These are phyloP conservation scores for Physcia stellaris DNA, from an alignment of 495 filamentous ascomycete genomes.

Conservation along the genomic window DNA sequence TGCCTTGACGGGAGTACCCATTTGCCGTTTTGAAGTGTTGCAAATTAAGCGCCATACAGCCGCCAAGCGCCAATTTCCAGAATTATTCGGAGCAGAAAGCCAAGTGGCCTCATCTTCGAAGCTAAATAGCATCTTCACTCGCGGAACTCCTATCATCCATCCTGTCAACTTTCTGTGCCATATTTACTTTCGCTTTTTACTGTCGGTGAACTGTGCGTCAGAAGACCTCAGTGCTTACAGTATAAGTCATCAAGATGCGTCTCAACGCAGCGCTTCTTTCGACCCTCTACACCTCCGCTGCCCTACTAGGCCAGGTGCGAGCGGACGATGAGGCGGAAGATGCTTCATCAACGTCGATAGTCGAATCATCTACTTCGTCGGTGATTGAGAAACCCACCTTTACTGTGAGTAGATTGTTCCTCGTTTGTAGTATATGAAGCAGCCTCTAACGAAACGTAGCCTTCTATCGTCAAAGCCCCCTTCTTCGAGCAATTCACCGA, in stretches of 20 bases:
- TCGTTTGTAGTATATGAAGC: conserved; percentile 3
- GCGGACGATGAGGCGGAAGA: conserved; percentile 44
- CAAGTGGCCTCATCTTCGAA: too few species aligned
- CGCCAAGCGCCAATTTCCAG: too few species aligned
- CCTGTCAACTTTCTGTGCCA: too few species aligned
- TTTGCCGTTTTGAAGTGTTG: too few species aligned
- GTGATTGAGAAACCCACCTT: conserved; percentile 64
- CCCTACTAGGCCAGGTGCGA: conserved; percentile 55
- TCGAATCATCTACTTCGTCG: conserved; percentile 40
- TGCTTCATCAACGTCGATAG: conserved; percentile 13
- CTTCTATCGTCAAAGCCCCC: conserved; percentile 72
- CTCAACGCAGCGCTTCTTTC: conserved; percentile 56
- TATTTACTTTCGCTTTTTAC: too few species aligned
- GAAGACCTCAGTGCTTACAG: too few species aligned
- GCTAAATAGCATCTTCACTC: too few species aligned
- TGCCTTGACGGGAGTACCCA: too few species aligned
- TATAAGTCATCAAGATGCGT: conserved; percentile 71
- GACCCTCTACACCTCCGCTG: conserved; percentile 51
- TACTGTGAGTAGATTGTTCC: conserved; percentile 50
- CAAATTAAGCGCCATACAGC: too few species aligned
- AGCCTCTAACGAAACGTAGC: conserved; percentile 38
- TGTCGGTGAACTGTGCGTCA: too few species aligned
- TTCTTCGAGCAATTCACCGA: conserved; percentile 98
- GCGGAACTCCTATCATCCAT: too few species aligned
- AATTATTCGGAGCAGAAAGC: too few species aligned